These are phyloP conservation scores for Shiraia sp. DNA, from an alignment of 2,329 filamentous ascomycete species.

Conservation along the genomic window DNA sequence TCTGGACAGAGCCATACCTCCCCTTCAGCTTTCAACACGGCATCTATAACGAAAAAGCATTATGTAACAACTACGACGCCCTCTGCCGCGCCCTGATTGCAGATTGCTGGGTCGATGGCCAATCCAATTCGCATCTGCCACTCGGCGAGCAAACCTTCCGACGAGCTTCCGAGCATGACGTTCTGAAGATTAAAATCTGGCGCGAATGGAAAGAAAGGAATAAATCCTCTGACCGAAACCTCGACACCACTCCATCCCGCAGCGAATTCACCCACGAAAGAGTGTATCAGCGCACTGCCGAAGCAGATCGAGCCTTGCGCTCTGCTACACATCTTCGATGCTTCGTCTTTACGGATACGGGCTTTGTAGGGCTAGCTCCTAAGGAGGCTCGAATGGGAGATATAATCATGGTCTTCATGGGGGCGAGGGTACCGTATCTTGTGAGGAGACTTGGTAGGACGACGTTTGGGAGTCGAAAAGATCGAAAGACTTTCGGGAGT, in stretches of 20 bases:
- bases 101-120: constrained; percentile 1
- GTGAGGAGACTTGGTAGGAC: neutral
- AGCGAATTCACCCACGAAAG: too few relatives aligned
- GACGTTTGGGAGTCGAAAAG: neutral
- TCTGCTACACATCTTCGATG: too few relatives aligned
- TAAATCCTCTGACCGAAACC: neutral
- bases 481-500: neutral
- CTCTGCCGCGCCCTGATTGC: constrained; percentile 7
- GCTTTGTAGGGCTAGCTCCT: neutral
- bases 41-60: too few relatives aligned
- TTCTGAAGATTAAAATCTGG: constrained; percentile 5
- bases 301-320: too few relatives aligned
- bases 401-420: constrained; percentile 1
- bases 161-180: constrained; percentile 1
- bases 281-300: too few relatives aligned
- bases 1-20: too few relatives aligned
- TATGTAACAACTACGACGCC: constrained; percentile 2
- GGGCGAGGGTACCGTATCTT: neutral
- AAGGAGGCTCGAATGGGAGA: neutral
- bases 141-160: constrained; percentile 5
- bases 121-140: neutral
- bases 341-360: too few relatives aligned
- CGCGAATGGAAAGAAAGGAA: constrained; percentile 4
- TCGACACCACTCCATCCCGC: too few relatives aligned
- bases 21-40: too few relatives aligned